Evolutionary conservation across 2,329 filamentous ascomycete genomes (phyloP).

Genomic region (Xenoacremonium recifei): DNA sequence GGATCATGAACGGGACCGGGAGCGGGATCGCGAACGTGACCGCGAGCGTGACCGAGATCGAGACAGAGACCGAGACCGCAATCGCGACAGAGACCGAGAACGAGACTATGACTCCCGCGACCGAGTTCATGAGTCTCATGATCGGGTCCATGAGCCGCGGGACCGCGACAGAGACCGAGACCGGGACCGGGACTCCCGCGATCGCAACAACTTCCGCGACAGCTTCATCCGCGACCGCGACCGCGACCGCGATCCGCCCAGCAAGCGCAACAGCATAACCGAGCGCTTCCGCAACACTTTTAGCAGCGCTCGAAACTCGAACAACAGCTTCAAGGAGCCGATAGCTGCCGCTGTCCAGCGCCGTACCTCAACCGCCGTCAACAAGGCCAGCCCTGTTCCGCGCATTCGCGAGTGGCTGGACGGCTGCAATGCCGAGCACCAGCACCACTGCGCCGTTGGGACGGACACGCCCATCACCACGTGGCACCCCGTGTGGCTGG

Average conservation of each 20-base stretch:
- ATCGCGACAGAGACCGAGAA: no score
- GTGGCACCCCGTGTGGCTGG: constrained; percentile 40
- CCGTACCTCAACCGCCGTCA: constrained; percentile 30
- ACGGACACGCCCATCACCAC: constrained; percentile 25
- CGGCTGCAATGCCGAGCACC: constrained; percentile 40
- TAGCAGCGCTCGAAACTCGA: constrained; percentile 29
- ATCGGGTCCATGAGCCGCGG: no score
- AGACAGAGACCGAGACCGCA: no score
- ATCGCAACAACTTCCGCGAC: no score
- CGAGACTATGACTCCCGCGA: no score
- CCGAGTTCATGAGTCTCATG: no score
- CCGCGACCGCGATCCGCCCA: constrained; percentile 24
- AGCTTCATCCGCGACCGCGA: no score
- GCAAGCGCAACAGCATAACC: constrained; percentile 41
- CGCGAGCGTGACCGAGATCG: no score
- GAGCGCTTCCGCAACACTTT: constrained; percentile 37
- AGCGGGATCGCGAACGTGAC: no score
- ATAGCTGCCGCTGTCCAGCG: constrained; percentile 26
- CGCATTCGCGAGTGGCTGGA: constrained; percentile 44
- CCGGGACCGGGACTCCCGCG: no score
- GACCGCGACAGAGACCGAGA: no score
- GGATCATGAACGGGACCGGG: no score
- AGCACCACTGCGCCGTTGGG: constrained; percentile 36
- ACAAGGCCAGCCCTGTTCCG: constrained; percentile 34
- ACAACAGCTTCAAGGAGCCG: constrained; percentile 28